phyloP scores from a whole-genome alignment of 176 grass and related monocot genomes.

The Phragmites australis region DNA sequence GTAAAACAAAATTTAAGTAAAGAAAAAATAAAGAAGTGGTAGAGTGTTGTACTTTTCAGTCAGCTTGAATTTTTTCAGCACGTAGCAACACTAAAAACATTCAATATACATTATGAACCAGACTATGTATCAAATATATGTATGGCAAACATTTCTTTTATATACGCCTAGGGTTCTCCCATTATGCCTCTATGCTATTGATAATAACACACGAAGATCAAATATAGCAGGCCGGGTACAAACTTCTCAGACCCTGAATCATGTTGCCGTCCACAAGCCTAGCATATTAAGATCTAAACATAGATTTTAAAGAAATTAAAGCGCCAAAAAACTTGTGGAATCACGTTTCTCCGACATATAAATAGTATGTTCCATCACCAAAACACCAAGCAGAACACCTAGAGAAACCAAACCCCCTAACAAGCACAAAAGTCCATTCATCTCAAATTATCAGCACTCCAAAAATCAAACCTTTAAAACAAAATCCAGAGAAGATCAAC shows the following conservation, averaged over 20 bases:
- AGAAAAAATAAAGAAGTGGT: neutral
- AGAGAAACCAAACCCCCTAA: neutral
- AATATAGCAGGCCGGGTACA: neutral
- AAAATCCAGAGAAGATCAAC: neutral
- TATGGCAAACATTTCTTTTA: neutral
- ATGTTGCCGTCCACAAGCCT: neutral
- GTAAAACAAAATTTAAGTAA: slow-evolving; percentile 15
- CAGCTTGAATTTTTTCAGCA: neutral
- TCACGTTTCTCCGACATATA: neutral
- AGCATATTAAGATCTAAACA: neutral
- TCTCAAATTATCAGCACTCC: neutral
- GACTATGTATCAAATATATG: neutral
- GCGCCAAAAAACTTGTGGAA: neutral
- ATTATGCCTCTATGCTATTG: neutral
- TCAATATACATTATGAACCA: neutral
- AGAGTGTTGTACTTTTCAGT: neutral
- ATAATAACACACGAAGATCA: neutral
- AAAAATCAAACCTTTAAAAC: neutral
- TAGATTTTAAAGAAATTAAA: slow-evolving; percentile 9
- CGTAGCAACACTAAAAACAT: neutral
- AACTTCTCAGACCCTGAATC: neutral
- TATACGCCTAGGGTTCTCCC: neutral
- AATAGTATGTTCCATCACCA: neutral
- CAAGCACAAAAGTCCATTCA: neutral
- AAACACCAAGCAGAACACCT: neutral